Conservation (phyloP, 2,329 filamentous ascomycete species). For the Ascochyta fabae region DNA sequence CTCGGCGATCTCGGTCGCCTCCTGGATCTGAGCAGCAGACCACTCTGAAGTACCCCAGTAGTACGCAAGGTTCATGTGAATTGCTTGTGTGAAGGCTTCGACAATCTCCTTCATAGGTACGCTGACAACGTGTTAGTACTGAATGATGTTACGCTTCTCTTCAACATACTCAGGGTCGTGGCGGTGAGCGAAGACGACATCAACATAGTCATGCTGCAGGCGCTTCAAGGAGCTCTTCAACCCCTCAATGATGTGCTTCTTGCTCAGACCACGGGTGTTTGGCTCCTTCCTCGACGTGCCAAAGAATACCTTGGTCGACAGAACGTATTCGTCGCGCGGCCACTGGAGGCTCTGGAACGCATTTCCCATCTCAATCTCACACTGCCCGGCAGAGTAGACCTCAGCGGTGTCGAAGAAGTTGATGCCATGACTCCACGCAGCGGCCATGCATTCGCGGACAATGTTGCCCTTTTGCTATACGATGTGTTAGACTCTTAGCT, state of each 20-base stretch:
- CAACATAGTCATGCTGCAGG: conserved; percentile 70
- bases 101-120: conserved; percentile 70
- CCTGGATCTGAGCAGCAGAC: conserved; percentile 64
- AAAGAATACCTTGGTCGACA: conserved; percentile 55
- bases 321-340: conserved; percentile 50
- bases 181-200: conserved; percentile 68
- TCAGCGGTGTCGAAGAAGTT: conserved; percentile 61
- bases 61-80: conserved; percentile 64
- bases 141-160: background rate
- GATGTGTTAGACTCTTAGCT: background rate
- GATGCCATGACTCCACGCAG: conserved; percentile 58
- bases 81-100: conserved; percentile 59
- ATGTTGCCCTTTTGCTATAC: conserved; percentile 42
- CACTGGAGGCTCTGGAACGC: conserved; percentile 57
- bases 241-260: conserved; percentile 63
- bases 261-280: conserved; percentile 57
- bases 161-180: conserved; percentile 56
- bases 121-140: conserved; percentile 30
- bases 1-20: conserved; percentile 65
- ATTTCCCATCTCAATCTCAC: conserved; percentile 65
- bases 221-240: conserved; percentile 64
- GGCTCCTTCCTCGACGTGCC: conserved; percentile 65
- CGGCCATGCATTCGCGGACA: conserved; percentile 59
- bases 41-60: conserved; percentile 64
- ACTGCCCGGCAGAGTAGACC: conserved; percentile 64